These are phyloP conservation scores for Telfairia occidentalis DNA, from an alignment of 331 rosid genomes.

Conservation along the genomic window DNA sequence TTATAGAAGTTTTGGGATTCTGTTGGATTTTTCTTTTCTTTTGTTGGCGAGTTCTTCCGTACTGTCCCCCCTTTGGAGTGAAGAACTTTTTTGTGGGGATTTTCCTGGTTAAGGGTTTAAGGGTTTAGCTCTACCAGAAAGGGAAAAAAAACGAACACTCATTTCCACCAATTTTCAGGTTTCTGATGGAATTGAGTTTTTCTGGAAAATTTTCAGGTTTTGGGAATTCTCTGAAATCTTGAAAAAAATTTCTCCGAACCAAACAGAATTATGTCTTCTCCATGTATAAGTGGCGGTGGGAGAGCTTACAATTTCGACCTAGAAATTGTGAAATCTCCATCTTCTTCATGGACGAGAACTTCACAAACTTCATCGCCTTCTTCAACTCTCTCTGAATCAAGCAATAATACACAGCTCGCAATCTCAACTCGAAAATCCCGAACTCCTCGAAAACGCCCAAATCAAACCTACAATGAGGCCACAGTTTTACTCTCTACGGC, in stretches of 20 bases:
- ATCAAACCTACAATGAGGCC: constrained; percentile 88
- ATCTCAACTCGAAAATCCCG: constrained; percentile 65
- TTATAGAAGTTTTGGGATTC: background rate
- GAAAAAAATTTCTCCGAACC: background rate
- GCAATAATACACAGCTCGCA: constrained; percentile 56
- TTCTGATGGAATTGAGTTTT: background rate
- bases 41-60: background rate
- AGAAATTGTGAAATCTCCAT: constrained; percentile 58
- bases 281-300: constrained; percentile 69
- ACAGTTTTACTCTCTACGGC: constrained; percentile 76
- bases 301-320: constrained; percentile 62
- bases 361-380: constrained; percentile 67
- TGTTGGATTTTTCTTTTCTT: background rate
- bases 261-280: constrained; percentile 42
- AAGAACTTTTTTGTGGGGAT: background rate
- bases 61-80: background rate
- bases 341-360: constrained; percentile 37
- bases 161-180: background rate
- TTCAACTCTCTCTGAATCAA: constrained; percentile 72
- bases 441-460: constrained; percentile 84
- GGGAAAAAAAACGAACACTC: background rate
- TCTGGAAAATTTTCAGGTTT: background rate
- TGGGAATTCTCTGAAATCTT: background rate
- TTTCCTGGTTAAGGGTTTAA: background rate
- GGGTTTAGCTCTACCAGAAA: too few relatives aligned